Base-by-base conservation (phyloP, 768 basidiomycete species). In the Hysterangium stoloniferum region DNA sequence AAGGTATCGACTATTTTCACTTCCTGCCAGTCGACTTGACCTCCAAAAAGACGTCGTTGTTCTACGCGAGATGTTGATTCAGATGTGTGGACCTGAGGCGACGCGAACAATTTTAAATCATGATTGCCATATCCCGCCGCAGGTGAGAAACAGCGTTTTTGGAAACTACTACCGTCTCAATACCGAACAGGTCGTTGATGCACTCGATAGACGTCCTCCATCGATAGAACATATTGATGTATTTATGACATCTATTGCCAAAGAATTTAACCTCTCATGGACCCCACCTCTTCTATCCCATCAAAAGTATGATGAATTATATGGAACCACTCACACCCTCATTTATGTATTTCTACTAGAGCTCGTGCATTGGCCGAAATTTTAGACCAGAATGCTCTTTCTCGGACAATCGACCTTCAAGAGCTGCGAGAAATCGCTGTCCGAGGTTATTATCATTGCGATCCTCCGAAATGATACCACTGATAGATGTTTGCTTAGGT, bases 81-180 rank as follows among this genome's bases (percentile, higher is more conserved):
- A 78, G 51, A 72, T 72, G 22, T 65, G 87, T 33, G 81, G 82
- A 3, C 65, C 70, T 7, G 73, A 79, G 45, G 84, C 85, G 58
- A 59, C 71, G 29, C 73, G 69, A 54, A 77, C 78, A 3, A 60
- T 65, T 1, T 63, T 64, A 24, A 80, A 77, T 61, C 68, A 65
- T 37, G 75, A 80, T 53, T 67, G 70, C 45, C 68, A 74, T 58
- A 80, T 85, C 9, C 76, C 86, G 20, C 53, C 66, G 28, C 70
- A 74, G 52, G 79, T 78, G 57, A 59, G 63, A 34, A 45, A 31
- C 32, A 47, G 29, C 50, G 36, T 47, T 12, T 4, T 28, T 33
- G n/a, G 4, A 15, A 28, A n/a, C 29, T 19, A 44, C 45, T 47
- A 55, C 25, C 19, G 32, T 29, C 42, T 46, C 28, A 41, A 54